Conservation (phyloP, 352 stramenopile species). For the Pythium pectinolyticum region DNA sequence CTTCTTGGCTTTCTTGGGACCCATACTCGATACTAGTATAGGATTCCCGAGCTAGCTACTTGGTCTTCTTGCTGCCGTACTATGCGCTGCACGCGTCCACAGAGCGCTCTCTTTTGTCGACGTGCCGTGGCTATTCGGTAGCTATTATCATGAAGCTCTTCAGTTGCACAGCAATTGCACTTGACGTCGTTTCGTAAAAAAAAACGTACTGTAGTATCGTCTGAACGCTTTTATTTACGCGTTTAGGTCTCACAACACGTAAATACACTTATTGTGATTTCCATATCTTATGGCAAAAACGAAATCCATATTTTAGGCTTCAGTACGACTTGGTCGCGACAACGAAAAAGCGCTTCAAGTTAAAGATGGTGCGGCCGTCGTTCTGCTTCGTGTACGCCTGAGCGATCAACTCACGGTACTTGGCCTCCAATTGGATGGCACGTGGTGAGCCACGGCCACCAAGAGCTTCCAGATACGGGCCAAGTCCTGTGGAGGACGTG, state of each 20-base stretch:
- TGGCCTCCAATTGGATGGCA: slow-evolving; percentile 41
- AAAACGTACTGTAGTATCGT: neutral
- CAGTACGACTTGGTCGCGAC: slow-evolving; percentile 42
- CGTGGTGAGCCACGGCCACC: slow-evolving; percentile 27
- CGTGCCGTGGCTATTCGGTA: neutral
- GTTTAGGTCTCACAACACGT: no score
- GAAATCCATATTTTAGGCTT: slow-evolving; percentile 14
- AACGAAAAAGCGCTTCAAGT: slow-evolving; percentile 72
- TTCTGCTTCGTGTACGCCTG: slow-evolving; percentile 58
- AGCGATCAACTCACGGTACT: slow-evolving; percentile 57
- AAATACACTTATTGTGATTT: no score
- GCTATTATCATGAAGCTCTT: neutral
- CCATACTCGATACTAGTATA: slow-evolving; percentile 32
- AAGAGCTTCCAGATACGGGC: slow-evolving; percentile 60
- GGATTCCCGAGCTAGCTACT: neutral
- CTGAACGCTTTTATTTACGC: no score
- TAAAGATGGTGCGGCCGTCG: slow-evolving; percentile 62
- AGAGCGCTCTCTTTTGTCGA: neutral
- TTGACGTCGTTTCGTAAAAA: slow-evolving; percentile 30
- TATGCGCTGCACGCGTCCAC: neutral
- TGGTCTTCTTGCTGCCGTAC: neutral
- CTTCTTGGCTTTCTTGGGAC: slow-evolving; percentile 70
- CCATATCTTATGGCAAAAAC: no score
- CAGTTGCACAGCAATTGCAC: slow-evolving; percentile 8
- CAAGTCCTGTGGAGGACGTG: slow-evolving; percentile 54